Percentiles rank a stretch among this genome's conserved stretches.
Conservation (phyloP, 495 filamentous ascomycete species). For the Xylaria intraflava region DNA sequence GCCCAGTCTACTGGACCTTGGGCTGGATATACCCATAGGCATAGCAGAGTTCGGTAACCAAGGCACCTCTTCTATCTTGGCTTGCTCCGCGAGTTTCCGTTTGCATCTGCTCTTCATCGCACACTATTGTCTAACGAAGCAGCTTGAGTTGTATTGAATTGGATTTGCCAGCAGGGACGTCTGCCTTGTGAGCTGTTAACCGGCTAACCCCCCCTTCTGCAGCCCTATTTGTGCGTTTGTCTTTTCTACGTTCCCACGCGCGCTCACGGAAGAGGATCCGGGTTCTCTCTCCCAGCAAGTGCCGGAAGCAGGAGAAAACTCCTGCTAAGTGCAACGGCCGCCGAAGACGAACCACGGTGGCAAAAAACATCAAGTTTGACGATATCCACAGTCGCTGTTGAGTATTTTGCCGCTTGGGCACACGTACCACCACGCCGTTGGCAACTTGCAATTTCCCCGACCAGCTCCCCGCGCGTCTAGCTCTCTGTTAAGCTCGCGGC, state of each 20-base stretch:
- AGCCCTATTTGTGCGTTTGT: background rate
- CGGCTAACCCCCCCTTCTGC: background rate
- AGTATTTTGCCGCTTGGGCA: conserved; percentile 2
- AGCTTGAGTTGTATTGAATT: background rate
- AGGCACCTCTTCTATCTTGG: background rate
- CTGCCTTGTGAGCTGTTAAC: background rate
- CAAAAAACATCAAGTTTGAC: background rate
- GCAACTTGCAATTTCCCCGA: conserved; percentile 3
- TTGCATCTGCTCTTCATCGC: background rate
- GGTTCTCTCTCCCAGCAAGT: conserved; percentile 1
- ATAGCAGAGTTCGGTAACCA: background rate
- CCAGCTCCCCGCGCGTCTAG: conserved; percentile 9
- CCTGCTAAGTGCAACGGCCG: background rate
- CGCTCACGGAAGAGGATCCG: background rate
- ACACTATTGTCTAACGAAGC: background rate
- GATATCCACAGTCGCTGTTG: background rate
- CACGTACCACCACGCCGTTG: conserved; percentile 4
- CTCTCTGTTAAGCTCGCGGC: background rate
- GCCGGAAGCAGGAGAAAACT: background rate
- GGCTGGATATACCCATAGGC: background rate
- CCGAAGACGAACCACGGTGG: conserved; percentile 10
- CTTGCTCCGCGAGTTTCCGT: background rate
- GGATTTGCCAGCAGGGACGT: background rate
- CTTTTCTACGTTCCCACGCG: background rate
- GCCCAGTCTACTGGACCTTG: background rate